Conservation (phyloP, 495 filamentous ascomycete genomes). For the Lophium mytilinum region DNA sequence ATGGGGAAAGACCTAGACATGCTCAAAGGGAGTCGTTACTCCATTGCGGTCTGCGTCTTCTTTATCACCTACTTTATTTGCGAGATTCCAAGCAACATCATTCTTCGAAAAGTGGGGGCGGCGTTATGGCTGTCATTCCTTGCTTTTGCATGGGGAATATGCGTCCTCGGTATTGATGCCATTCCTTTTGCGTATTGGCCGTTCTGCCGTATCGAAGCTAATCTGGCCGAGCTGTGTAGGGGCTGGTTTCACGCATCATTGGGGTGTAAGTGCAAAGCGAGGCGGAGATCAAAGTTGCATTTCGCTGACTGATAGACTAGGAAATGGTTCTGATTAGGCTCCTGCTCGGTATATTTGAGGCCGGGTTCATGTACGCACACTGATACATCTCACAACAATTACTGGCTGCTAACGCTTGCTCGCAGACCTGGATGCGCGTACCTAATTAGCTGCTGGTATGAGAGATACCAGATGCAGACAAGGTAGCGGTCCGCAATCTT, state of each 20-base stretch:
- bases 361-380: background rate
- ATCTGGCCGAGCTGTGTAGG: background rate
- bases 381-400: background rate
- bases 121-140: constrained; percentile 46
- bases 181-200: background rate
- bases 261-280: constrained; percentile 10
- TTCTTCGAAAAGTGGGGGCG: constrained; percentile 53
- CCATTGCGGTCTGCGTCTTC: constrained; percentile 53
- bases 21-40: constrained; percentile 17
- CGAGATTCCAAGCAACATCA: constrained; percentile 50
- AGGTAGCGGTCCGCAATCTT: background rate
- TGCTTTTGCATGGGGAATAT: constrained; percentile 41
- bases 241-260: constrained; percentile 46
- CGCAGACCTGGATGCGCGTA: constrained; percentile 47
- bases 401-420: too few relatives aligned
- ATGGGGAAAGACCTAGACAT: constrained; percentile 10
- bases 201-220: background rate
- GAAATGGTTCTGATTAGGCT: constrained; percentile 45
- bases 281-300: too few relatives aligned
- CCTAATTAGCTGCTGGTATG: constrained; percentile 56
- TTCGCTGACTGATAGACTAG: constrained; percentile 7
- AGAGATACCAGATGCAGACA: constrained; percentile 34
- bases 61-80: constrained; percentile 59
- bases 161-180: constrained; percentile 39
- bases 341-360: constrained; percentile 51